Percentiles rank a stretch among this genome's conserved stretches.
Conservation (phyloP, 2,329 filamentous ascomycete species). For the Tolypocladium paradoxum region DNA sequence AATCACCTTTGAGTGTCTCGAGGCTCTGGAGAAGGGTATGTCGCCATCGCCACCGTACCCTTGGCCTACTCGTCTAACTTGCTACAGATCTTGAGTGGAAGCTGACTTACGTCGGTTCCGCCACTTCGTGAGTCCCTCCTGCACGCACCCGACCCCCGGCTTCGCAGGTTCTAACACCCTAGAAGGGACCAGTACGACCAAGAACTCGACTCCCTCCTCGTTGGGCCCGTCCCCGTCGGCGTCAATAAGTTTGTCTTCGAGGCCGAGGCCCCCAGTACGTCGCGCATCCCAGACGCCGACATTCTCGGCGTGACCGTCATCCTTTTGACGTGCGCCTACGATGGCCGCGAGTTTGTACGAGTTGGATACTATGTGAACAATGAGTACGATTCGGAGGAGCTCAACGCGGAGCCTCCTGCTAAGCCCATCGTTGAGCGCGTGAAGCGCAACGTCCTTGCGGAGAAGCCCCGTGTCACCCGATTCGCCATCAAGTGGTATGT, state of each 20-base stretch:
- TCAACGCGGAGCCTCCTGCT: conserved; percentile 78
- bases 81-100: conserved; percentile 92
- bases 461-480: conserved; percentile 93
- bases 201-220: conserved; percentile 91
- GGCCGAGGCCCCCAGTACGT: conserved; percentile 82
- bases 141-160: conserved; percentile 6
- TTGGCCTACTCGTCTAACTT: conserved; percentile 8
- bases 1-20: conserved; percentile 97
- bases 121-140: conserved; percentile 66
- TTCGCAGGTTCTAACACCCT: conserved; percentile 7
- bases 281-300: conserved; percentile 85
- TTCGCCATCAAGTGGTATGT: conserved; percentile 97
- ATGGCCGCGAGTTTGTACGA: conserved; percentile 90
- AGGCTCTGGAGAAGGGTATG: conserved; percentile 83
- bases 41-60: background rate
- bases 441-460: conserved; percentile 80
- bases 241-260: conserved; percentile 99
- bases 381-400: conserved; percentile 88
- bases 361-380: conserved; percentile 99
- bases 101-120: conserved; percentile 95
- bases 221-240: conserved; percentile 93
- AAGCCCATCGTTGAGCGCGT: conserved; percentile 92
- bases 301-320: conserved; percentile 96
- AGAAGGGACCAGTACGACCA: conserved; percentile 91
- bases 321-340: conserved; percentile 91